phyloP scores from a whole-genome alignment of 2,329 filamentous ascomycete species.

The Cladosporium cucumerinum region DNA sequence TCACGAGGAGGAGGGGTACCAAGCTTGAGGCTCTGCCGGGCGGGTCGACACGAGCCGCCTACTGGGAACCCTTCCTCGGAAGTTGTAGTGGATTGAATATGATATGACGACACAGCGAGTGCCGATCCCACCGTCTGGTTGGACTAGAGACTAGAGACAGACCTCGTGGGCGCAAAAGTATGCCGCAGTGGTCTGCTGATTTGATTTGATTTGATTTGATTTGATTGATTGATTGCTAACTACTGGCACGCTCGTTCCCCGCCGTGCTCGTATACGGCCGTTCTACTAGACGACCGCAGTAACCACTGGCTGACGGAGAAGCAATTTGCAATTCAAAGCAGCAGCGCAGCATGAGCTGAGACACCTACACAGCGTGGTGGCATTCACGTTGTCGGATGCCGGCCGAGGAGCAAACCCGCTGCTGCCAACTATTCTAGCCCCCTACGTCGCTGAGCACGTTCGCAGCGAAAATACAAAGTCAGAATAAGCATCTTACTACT shows the following conservation, averaged over 20 bases:
- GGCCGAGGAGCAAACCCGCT: conserved; percentile 6
- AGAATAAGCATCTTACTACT: background rate
- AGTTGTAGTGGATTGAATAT: no score
- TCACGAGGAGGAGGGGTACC: background rate
- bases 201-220: no score
- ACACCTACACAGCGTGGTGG: background rate
- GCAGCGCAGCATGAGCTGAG: background rate
- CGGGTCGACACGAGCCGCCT: background rate
- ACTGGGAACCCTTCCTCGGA: no score
- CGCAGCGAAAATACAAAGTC: background rate
- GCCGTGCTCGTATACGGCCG: background rate
- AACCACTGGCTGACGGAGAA: background rate
- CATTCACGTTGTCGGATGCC: background rate
- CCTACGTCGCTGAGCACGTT: conserved; percentile 2
- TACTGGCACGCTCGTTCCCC: background rate
- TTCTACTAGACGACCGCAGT: background rate
- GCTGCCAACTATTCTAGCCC: conserved; percentile 13
- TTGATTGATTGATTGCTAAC: no score
- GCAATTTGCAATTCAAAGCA: background rate
- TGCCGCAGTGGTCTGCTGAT: conserved; percentile 10
- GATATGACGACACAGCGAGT: background rate
- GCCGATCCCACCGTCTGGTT: background rate
- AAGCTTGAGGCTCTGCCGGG: conserved; percentile 7
- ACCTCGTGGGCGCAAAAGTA: conserved; percentile 3
- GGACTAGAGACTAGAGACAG: background rate